Conservation (phyloP, 2,329 filamentous ascomycete genomes). For the Chaetothyriales sp. region DNA sequence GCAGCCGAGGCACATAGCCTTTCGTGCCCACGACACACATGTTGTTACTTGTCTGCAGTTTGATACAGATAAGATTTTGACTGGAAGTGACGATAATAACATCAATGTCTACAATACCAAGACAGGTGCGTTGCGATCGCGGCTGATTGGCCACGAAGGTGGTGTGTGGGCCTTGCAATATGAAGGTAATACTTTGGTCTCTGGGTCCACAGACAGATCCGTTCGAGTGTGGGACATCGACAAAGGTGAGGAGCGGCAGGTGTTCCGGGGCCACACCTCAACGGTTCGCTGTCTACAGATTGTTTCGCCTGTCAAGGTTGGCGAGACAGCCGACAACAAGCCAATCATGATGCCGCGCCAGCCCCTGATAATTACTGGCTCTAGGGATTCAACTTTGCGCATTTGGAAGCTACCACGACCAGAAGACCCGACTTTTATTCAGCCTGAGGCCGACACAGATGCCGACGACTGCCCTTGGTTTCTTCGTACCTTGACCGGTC, state of each 20-base stretch:
- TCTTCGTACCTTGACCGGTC: slow-evolving; percentile 69
- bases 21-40: slow-evolving; percentile 88
- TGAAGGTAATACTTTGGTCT: slow-evolving; percentile 85
- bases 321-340: slow-evolving; percentile 53
- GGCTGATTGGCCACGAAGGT: slow-evolving; percentile 83
- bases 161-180: slow-evolving; percentile 97
- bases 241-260: slow-evolving; percentile 77
- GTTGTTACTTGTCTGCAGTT: slow-evolving; percentile 97
- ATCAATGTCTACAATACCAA: slow-evolving; percentile 98
- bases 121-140: slow-evolving; percentile 69
- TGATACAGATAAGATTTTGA: slow-evolving; percentile 94
- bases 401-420: slow-evolving; percentile 86
- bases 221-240: slow-evolving; percentile 99
- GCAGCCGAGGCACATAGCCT: slow-evolving; percentile 81
- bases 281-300: slow-evolving; percentile 88
- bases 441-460: slow-evolving; percentile 56
- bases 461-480: slow-evolving; percentile 85
- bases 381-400: slow-evolving; percentile 79
- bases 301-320: slow-evolving; percentile 68
- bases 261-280: slow-evolving; percentile 94
- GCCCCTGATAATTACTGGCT: slow-evolving; percentile 92
- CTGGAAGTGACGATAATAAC: slow-evolving; percentile 90
- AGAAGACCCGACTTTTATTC: slow-evolving; percentile 61
- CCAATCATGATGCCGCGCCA: slow-evolving; percentile 83
- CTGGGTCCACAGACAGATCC: slow-evolving; percentile 86